Evolutionary conservation across 768 basidiomycete genomes (phyloP).

Genomic region (Gymnopilus junonius): DNA sequence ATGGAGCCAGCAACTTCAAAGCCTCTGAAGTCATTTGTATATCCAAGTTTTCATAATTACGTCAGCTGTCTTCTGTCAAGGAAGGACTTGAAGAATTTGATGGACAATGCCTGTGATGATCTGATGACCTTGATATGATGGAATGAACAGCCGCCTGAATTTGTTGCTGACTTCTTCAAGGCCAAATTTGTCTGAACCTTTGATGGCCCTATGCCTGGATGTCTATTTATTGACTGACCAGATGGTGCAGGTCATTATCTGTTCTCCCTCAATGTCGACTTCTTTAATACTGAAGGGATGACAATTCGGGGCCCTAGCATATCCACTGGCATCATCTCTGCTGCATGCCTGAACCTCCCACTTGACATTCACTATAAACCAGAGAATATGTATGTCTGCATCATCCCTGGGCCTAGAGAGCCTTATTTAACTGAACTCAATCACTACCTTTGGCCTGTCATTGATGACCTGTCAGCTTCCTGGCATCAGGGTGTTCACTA

Average conservation of each 20-base stretch:
- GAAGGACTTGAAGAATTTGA: neutral
- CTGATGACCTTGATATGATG: neutral
- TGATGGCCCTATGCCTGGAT: neutral
- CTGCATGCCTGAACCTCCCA: too few species aligned
- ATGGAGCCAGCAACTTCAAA: neutral
- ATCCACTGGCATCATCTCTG: too few species aligned
- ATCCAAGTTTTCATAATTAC: constrained; percentile 8
- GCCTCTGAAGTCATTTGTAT: neutral
- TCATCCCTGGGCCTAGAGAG: too few species aligned
- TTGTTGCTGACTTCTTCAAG: neutral
- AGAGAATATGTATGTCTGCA: too few species aligned
- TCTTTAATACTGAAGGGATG: constrained; percentile 18
- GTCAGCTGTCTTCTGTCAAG: neutral
- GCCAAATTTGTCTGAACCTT: neutral
- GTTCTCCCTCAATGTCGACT: too few species aligned
- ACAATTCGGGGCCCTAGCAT: too few species aligned
- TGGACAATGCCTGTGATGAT: constrained; percentile 4
- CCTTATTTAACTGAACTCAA: too few species aligned
- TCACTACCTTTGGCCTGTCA: too few species aligned
- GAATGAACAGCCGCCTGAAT: neutral
- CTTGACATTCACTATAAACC: too few species aligned
- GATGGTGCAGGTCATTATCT: too few species aligned
- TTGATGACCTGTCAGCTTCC: too few species aligned
- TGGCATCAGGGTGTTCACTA: too few species aligned
- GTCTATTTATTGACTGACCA: neutral